Evolutionary conservation across 345 rosid genomes (phyloP).

Genomic region (Moricandia moricandioides): DNA sequence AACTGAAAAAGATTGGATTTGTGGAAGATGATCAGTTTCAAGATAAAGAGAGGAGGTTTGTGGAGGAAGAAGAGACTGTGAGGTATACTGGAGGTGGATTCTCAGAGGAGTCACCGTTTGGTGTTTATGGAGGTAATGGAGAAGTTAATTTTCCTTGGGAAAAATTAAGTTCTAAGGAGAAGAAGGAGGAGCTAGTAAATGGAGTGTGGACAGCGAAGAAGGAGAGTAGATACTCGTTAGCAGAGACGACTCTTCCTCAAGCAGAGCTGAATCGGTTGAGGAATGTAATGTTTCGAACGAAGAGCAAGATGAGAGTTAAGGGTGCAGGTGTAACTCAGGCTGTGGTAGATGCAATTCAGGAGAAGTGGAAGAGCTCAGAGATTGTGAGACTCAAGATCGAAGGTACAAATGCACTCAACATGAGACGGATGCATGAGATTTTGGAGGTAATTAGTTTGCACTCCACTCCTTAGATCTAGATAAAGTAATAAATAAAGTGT

Average conservation of each 20-base stretch:
- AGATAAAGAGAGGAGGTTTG: slow-evolving; percentile 47
- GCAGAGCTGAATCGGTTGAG: slow-evolving; percentile 74
- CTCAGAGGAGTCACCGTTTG: slow-evolving; percentile 49
- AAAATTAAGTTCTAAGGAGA: slow-evolving; percentile 43
- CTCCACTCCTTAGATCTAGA: background rate
- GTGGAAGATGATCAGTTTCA: slow-evolving; percentile 47
- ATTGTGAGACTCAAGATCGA: slow-evolving; percentile 82
- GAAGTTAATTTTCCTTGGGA: slow-evolving; percentile 92
- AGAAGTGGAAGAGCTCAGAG: slow-evolving; percentile 75
- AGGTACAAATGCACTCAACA: slow-evolving; percentile 83
- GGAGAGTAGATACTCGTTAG: slow-evolving; percentile 61
- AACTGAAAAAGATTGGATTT: slow-evolving; percentile 66
- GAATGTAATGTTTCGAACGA: slow-evolving; percentile 63
- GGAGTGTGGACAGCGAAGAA: slow-evolving; percentile 52
- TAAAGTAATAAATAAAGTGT: background rate
- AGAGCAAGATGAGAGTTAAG: slow-evolving; percentile 56
- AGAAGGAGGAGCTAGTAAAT: slow-evolving; percentile 32
- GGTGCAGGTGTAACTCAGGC: slow-evolving; percentile 74
- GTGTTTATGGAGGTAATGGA: slow-evolving; percentile 41
- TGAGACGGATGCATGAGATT: slow-evolving; percentile 87
- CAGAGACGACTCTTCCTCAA: slow-evolving; percentile 72
- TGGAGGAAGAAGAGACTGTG: slow-evolving; percentile 66
- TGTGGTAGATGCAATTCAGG: slow-evolving; percentile 68
- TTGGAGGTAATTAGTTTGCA: slow-evolving; percentile 51
- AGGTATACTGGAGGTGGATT: slow-evolving; percentile 62